Evolutionary conservation across 2,329 filamentous ascomycete species (phyloP).

Genomic region (Ophiosphaerella herpotricha): DNA sequence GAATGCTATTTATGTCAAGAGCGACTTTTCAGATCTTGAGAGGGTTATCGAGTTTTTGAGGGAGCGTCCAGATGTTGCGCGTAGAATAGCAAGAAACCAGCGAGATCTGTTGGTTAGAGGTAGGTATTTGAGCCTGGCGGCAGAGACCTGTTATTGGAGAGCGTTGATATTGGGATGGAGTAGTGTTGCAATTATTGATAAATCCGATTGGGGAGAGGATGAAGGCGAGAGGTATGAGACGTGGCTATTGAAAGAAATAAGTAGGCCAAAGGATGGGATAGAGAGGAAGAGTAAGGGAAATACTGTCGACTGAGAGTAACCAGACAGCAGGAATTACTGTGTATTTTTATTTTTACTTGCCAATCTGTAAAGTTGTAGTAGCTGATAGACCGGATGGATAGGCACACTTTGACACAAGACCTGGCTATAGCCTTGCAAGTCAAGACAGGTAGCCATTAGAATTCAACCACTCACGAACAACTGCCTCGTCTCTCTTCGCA

Average conservation of each 20-base stretch:
- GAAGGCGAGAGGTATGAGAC: conserved; percentile 19
- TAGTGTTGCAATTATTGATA: conserved; percentile 5
- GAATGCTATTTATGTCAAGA: conserved; percentile 19
- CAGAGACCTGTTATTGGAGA: conserved; percentile 25
- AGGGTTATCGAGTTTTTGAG: conserved; percentile 9
- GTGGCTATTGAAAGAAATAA: conserved; percentile 18
- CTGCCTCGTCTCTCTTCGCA: conserved; percentile 72
- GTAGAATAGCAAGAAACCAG: conserved; percentile 17
- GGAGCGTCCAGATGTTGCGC: conserved; percentile 9
- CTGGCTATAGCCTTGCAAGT: conserved; percentile 24
- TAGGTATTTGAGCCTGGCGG: conserved; percentile 14
- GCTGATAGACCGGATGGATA: too few relatives aligned
- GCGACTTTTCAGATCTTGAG: conserved; percentile 18
- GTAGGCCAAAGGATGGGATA: not conserved
- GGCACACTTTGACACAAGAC: not conserved
- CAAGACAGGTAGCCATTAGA: conserved; percentile 59
- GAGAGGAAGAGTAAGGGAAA: not conserved
- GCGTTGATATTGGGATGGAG: conserved; percentile 17
- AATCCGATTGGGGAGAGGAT: conserved; percentile 10
- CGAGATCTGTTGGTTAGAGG: conserved; percentile 7
- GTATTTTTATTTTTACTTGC: not conserved
- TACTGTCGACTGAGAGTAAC: too few relatives aligned
- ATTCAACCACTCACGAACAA: conserved; percentile 79
- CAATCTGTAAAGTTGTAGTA: not conserved
- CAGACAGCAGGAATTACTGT: too few relatives aligned